Evolutionary conservation across 2,329 filamentous ascomycete genomes (phyloP).

Genomic region (Curvularia eragrostidis): DNA sequence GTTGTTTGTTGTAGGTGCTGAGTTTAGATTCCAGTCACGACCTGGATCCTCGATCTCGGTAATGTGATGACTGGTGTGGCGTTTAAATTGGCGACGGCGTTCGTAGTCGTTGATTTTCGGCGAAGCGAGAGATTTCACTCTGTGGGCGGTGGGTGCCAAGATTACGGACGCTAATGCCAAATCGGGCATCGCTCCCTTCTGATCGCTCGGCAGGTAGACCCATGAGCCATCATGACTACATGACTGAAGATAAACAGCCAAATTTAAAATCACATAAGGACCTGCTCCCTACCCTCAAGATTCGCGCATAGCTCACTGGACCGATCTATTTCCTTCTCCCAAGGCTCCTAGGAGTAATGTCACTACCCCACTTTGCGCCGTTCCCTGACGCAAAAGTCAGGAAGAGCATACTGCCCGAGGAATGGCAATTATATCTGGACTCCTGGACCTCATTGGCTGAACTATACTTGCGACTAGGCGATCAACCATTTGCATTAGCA

Average conservation of each 20-base stretch:
- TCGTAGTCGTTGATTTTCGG: conserved; percentile 28
- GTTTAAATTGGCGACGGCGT: conserved; percentile 39
- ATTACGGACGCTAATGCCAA: conserved; percentile 42
- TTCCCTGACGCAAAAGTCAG: conserved; percentile 75
- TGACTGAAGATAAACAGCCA: conserved; percentile 19
- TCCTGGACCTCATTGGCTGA: conserved; percentile 76
- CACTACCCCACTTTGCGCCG: conserved; percentile 75
- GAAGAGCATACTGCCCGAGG: conserved; percentile 67
- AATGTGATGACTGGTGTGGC: conserved; percentile 61
- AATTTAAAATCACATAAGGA: conserved; percentile 5
- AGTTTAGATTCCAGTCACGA: conserved; percentile 54
- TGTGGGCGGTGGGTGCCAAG: conserved; percentile 24
- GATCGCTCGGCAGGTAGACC: conserved; percentile 13
- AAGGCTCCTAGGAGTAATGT: conserved; percentile 37
- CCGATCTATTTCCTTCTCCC: background rate
- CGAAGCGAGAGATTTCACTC: background rate
- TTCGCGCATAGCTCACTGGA: background rate
- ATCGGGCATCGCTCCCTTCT: conserved; percentile 26
- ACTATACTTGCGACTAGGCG: conserved; percentile 67
- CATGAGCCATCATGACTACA: conserved; percentile 40
- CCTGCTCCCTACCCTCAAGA: background rate
- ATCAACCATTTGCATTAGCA: conserved; percentile 61
- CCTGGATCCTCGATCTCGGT: conserved; percentile 56
- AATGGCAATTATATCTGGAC: conserved; percentile 80
- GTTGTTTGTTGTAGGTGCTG: conserved; percentile 28